Percentiles rank a stretch among this genome's conserved stretches.
Conservation (phyloP, 1,284 basidiomycete species). For the Coriolopsis trogii region DNA sequence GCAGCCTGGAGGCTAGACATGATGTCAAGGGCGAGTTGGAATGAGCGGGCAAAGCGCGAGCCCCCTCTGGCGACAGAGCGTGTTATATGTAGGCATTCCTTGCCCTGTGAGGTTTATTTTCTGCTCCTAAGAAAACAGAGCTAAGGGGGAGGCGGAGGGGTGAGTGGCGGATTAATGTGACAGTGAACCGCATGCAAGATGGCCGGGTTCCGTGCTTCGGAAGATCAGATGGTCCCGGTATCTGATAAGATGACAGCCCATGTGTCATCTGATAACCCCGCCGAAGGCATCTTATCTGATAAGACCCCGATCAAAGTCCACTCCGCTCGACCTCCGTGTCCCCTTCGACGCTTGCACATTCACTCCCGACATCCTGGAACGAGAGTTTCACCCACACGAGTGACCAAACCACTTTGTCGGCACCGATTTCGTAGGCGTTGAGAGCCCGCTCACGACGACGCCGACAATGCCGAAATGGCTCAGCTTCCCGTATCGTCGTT, state of each 20-base stretch:
- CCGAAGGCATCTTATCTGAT: constrained; percentile 2
- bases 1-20: neutral
- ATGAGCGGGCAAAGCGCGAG: too few relatives aligned
- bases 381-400: too few relatives aligned
- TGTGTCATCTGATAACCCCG: neutral
- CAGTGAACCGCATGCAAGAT: neutral
- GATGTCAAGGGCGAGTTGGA: neutral
- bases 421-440: too few relatives aligned
- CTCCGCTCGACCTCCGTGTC: too few relatives aligned
- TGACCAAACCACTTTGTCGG: too few relatives aligned
- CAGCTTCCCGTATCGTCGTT: too few relatives aligned
- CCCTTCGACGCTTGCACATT: too few relatives aligned
- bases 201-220: neutral
- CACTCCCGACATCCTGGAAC: too few relatives aligned
- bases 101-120: neutral
- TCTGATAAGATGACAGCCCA: constrained; percentile 3
- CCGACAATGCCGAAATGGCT: too few relatives aligned
- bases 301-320: neutral
- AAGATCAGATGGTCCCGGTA: constrained; percentile 2
- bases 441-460: too few relatives aligned
- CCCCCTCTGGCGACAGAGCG: too few relatives aligned
- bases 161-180: neutral
- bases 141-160: too few relatives aligned
- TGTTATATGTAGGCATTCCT: neutral
- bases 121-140: neutral